phyloP scores from a whole-genome alignment of 108 stramenopile genomes.

The Nitzschia palea region DNA sequence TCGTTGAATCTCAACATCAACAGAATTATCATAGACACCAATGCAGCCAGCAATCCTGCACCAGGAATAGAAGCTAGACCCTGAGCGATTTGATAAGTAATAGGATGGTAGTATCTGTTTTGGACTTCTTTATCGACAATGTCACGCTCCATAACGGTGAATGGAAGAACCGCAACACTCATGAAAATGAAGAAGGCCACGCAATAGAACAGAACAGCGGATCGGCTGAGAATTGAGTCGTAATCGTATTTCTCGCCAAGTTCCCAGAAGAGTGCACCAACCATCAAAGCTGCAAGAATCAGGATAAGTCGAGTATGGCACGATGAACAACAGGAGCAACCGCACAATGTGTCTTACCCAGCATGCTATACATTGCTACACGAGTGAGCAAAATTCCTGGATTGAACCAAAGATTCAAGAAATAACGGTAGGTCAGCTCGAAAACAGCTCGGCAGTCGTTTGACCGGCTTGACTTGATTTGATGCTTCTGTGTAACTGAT shows the following conservation, averaged over 20 bases:
- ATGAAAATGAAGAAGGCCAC: conserved; percentile 71
- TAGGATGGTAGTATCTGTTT: conserved; percentile 59
- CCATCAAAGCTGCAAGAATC: conserved; percentile 29
- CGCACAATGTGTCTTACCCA: conserved; percentile 13
- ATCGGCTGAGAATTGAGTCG: conserved; percentile 34
- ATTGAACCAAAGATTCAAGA: conserved; percentile 53
- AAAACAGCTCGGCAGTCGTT: not conserved
- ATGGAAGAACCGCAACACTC: conserved; percentile 60
- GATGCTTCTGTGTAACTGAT: not conserved
- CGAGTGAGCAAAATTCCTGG: conserved; percentile 63
- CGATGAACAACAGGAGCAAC: not conserved
- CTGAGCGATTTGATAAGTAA: conserved; percentile 48
- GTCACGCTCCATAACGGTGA: conserved; percentile 57
- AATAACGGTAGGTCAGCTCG: conserved; percentile 46
- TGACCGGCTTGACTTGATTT: not conserved
- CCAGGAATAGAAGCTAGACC: conserved; percentile 45
- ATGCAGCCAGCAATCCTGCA: conserved; percentile 39
- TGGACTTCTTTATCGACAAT: conserved; percentile 67
- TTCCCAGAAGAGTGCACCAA: conserved; percentile 52
- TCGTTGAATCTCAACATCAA: conserved; percentile 48
- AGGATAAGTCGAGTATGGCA: not conserved
- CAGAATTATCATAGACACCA: conserved; percentile 49
- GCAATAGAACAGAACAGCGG: conserved; percentile 59
- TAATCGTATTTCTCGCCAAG: conserved; percentile 32
- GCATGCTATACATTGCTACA: conserved; percentile 54